These are phyloP conservation scores for Fusarium nodosum DNA, from an alignment of 2,329 filamentous ascomycete genomes.

Conservation along the genomic window DNA sequence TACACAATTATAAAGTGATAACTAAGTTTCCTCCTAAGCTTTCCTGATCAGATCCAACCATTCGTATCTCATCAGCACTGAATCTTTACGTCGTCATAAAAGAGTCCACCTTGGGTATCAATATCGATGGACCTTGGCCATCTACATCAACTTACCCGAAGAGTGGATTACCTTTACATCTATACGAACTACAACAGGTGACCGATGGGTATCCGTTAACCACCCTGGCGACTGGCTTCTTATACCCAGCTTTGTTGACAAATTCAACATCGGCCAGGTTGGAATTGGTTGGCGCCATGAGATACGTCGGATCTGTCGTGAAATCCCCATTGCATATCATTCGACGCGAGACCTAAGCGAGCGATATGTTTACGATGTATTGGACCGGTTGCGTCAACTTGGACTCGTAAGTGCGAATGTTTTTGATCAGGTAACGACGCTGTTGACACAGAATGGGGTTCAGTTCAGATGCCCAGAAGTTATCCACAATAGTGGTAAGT, in stretches of 20 bases:
- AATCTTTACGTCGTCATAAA: not conserved
- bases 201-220: not conserved
- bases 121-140: not conserved
- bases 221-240: not conserved
- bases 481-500: not conserved
- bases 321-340: not conserved
- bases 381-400: not conserved
- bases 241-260: not conserved
- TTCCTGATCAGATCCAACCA: not conserved
- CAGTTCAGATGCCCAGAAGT: not conserved
- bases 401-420: not conserved
- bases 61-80: not conserved
- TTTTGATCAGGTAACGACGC: rapidly evolving
- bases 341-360: not conserved
- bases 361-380: not conserved
- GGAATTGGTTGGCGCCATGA: no score
- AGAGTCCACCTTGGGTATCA: not conserved
- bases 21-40: not conserved
- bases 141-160: not conserved
- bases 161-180: not conserved
- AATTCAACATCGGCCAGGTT: not conserved
- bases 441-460: not conserved
- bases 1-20: not conserved
- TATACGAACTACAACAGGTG: not conserved
- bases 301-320: no score